Conservation (phyloP, 1,284 basidiomycete species). For the Apiotrichum gracile region DNA sequence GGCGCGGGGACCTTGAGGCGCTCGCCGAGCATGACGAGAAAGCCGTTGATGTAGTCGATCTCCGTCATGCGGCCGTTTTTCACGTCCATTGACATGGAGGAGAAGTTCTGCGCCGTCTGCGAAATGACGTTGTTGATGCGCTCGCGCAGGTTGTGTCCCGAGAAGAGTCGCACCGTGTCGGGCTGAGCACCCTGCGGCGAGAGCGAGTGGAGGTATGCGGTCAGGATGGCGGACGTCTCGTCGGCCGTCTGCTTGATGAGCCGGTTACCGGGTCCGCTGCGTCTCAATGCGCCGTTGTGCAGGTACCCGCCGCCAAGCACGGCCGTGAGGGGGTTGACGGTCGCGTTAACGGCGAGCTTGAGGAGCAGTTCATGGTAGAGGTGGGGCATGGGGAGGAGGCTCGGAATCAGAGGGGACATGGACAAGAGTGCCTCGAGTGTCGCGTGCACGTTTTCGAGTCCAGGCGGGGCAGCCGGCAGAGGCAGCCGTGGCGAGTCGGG, state of each 20-base stretch:
- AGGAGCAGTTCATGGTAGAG: slow-evolving; percentile 68
- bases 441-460: slow-evolving; percentile 52
- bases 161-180: slow-evolving; percentile 37
- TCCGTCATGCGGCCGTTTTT: slow-evolving; percentile 60
- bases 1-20: slow-evolving; percentile 60
- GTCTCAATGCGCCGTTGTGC: slow-evolving; percentile 68
- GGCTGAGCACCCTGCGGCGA: slow-evolving; percentile 26
- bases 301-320: slow-evolving; percentile 59
- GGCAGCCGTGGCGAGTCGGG: slow-evolving; percentile 41
- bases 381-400: slow-evolving; percentile 64
- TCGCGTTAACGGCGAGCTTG: slow-evolving; percentile 78
- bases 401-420: slow-evolving; percentile 55
- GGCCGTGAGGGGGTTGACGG: slow-evolving; percentile 84
- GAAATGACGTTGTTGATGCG: slow-evolving; percentile 57
- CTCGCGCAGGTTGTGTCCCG: slow-evolving; percentile 28
- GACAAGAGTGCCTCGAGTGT: slow-evolving; percentile 62
- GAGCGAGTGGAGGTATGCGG: slow-evolving; percentile 47
- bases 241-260: slow-evolving; percentile 58
- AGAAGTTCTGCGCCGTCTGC: slow-evolving; percentile 60
- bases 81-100: slow-evolving; percentile 72
- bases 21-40: slow-evolving; percentile 63
- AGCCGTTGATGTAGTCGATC: slow-evolving; percentile 81
- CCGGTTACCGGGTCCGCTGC: slow-evolving; percentile 47
- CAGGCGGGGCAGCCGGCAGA: slow-evolving; percentile 54
- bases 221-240: slow-evolving; percentile 57